Evolutionary conservation across 2,329 filamentous ascomycete species (phyloP), one percentile per base, ranked within the genome.

Genomic region (Ceratocystis variospora): DNA sequence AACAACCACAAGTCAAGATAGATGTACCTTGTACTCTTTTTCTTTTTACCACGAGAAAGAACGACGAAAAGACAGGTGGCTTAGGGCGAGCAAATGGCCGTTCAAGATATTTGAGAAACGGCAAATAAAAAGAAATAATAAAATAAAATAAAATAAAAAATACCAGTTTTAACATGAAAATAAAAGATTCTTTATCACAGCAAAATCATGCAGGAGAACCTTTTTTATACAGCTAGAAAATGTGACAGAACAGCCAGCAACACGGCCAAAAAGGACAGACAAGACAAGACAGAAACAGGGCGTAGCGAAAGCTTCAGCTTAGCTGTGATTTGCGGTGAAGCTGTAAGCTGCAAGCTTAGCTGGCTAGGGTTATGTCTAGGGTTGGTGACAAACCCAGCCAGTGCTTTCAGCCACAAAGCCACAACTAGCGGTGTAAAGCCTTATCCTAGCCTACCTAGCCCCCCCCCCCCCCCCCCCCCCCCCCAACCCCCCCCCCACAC

Each of bases 361-460:
- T n/a, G 25, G 12, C 55, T 10, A 59, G 55, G 55, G 55, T 37
- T 59, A 33, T 0, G 5, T 5, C 31, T 59, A 59, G 55, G 55
- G 55, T 59, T 17, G 2, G 0, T 8, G 2, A 5, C 55, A 57
- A 28, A 5, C 12, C 28, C 53, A 37, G 2, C 48, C 48, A 8
- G 1, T 7, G 37, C 10, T 41, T 41, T 41, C 37, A 41, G 37
- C 37, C 37, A 41, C 37, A 41, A 41, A 41, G 28, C 25, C 55
- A 59, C 55, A 37, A 59, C 55, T 59, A 59, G 55, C 55, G 55
- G 55, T 59, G 55, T 59, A 53, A 53, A 41, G 48, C 15, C 46
- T 19, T 6, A 8, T 17, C 17, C 45, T n/a, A 48, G 4, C 17
- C 45, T n/a, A 48, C 5, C 46, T 25, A 25, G 22, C 46, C 17